These are phyloP conservation scores for Aureobasidium musti DNA, from an alignment of 2,329 filamentous ascomycete genomes.

Conservation along the genomic window DNA sequence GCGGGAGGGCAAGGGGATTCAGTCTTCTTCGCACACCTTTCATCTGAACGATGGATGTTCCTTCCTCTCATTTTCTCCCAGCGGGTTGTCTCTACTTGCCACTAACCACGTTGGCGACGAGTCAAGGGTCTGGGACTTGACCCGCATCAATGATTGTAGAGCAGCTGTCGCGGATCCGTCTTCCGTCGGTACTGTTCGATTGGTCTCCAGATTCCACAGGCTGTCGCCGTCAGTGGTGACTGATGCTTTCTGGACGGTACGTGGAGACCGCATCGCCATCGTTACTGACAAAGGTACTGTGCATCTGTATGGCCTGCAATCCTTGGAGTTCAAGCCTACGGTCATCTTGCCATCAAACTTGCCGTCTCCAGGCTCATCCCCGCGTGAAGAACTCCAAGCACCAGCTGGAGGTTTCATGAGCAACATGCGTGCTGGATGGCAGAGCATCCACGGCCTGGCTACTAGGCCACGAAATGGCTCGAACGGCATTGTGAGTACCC, in stretches of 20 bases:
- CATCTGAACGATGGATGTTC: constrained; percentile 72
- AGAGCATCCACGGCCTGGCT: constrained; percentile 60
- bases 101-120: constrained; percentile 82
- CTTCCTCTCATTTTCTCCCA: constrained; percentile 75
- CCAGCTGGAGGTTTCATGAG: constrained; percentile 31
- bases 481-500: constrained; percentile 38
- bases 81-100: constrained; percentile 72
- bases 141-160: constrained; percentile 56
- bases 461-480: constrained; percentile 53
- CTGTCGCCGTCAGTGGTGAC: constrained; percentile 90
- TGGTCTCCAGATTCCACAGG: constrained; percentile 80
- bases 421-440: constrained; percentile 30
- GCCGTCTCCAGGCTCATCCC: constrained; percentile 31
- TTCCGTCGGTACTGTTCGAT: constrained; percentile 45
- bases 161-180: constrained; percentile 21
- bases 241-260: constrained; percentile 84
- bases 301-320: constrained; percentile 67
- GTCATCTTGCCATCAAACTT: constrained; percentile 17
- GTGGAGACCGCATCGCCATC: constrained; percentile 80
- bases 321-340: constrained; percentile 20
- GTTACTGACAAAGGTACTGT: constrained; percentile 94
- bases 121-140: constrained; percentile 78
- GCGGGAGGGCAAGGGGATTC: constrained; percentile 52
- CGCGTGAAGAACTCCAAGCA: constrained; percentile 28
- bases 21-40: constrained; percentile 70